Percentiles rank a stretch among this genome's conserved stretches.
Conservation (phyloP, 225 moss, liverwort and hornwort genomes). For the Ulota crispa region DNA sequence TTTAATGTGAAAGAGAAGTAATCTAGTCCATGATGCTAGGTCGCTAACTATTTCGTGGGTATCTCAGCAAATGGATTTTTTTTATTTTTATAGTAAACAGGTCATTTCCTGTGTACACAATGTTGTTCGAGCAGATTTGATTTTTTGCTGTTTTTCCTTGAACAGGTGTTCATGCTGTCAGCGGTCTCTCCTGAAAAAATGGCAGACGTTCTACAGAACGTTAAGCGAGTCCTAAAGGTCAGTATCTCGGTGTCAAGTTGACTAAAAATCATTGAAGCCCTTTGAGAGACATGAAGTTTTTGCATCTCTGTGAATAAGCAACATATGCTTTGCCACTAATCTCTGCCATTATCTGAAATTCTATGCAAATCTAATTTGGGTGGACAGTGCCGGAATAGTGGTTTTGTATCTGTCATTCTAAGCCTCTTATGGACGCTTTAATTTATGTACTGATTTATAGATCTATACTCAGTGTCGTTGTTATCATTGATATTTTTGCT, state of each 20-base stretch:
- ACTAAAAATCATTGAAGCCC: background rate
- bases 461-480: background rate
- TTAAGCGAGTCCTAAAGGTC: conserved; percentile 85
- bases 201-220: conserved; percentile 60
- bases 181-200: conserved; percentile 89
- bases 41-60: conserved; percentile 1
- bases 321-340: background rate
- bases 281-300: background rate
- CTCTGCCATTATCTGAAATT: background rate
- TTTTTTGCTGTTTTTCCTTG: background rate
- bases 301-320: background rate
- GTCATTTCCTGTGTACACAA: background rate
- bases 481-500: background rate
- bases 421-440: background rate
- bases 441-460: background rate
- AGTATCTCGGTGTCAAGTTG: conserved; percentile 11
- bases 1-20: background rate
- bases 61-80: background rate
- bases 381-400: background rate
- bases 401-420: background rate
- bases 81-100: background rate
- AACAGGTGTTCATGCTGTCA: conserved; percentile 92
- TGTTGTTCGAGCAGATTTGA: background rate
- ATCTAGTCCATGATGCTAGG: background rate
- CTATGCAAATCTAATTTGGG: background rate